A percentile compares a stretch with the other conserved stretches of the same genome.
Conservation (phyloP, 495 filamentous ascomycete genomes). For the Lasiosphaeris hirsuta region DNA sequence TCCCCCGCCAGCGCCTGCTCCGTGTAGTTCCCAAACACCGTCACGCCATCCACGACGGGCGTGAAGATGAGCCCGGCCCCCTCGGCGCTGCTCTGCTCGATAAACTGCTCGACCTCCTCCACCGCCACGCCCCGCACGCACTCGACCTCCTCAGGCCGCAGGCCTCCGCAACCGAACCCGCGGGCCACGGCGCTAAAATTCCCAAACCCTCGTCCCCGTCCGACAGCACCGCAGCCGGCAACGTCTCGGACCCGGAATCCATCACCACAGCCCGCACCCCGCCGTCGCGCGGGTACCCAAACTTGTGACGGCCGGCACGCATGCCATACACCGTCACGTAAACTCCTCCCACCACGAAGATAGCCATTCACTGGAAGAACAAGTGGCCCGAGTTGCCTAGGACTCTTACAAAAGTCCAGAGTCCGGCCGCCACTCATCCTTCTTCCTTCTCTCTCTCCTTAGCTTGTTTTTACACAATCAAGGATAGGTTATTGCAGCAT, state of each 20-base stretch:
- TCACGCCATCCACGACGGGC: constrained; percentile 16
- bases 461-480: no score
- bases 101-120: constrained; percentile 28
- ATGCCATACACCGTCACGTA: no score
- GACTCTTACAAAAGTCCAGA: no score
- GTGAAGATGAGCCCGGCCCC: constrained; percentile 29
- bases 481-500: no score
- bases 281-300: no score
- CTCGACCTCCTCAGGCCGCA: constrained; percentile 31
- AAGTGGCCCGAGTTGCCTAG: no score
- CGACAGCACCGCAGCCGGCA: constrained; percentile 27
- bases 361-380: no score
- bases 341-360: no score
- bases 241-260: constrained; percentile 52
- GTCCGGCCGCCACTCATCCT: no score
- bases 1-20: constrained; percentile 3
- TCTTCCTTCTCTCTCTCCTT: no score
- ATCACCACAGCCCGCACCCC: constrained; percentile 46
- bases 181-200: constrained; percentile 39
- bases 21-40: constrained; percentile 46
- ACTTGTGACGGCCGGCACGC: no score
- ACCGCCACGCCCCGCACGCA: constrained; percentile 45
- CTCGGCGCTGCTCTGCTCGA: constrained; percentile 25
- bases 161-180: constrained; percentile 39
- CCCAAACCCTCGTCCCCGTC: constrained; percentile 25